phyloP scores from a whole-genome alignment of 148 eudicot genomes.

The Simmondsia chinensis region DNA sequence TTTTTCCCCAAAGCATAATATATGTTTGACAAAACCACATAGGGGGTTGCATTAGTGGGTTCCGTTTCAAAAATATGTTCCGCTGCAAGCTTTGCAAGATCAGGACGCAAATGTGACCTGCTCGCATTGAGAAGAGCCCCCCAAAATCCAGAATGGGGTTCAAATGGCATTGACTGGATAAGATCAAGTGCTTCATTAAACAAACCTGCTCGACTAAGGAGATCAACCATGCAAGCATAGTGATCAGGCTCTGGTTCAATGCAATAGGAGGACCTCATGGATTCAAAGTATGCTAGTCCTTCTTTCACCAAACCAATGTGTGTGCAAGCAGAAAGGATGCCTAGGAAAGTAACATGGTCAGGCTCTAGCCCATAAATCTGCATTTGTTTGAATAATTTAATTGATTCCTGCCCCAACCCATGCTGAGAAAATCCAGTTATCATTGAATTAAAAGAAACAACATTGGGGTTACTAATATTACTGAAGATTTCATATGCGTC shows the following conservation, averaged over 20 bases:
- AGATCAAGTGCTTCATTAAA: conserved; percentile 43
- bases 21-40: conserved; percentile 47
- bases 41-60: conserved; percentile 47
- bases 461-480: conserved; percentile 32
- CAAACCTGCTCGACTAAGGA: conserved; percentile 53
- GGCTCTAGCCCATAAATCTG: conserved; percentile 18
- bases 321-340: conserved; percentile 51
- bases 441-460: conserved; percentile 51
- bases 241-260: conserved; percentile 52
- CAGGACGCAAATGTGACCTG: conserved; percentile 36
- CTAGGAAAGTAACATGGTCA: conserved; percentile 47
- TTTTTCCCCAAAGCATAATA: conserved; percentile 28
- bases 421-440: conserved; percentile 45
- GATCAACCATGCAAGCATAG: conserved; percentile 65
- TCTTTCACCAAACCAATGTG: conserved; percentile 45
- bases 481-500: conserved; percentile 35
- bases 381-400: conserved; percentile 26
- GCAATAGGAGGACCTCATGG: conserved; percentile 29
- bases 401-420: conserved; percentile 41
- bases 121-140: conserved; percentile 68
- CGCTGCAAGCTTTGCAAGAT: conserved; percentile 54
- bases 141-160: conserved; percentile 57
- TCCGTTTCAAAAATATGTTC: conserved; percentile 29
- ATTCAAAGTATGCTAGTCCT: conserved; percentile 33
- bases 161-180: conserved; percentile 40